phyloP scores from a whole-genome alignment of 2,329 filamentous ascomycete genomes.

The Rutstroemia sp. region DNA sequence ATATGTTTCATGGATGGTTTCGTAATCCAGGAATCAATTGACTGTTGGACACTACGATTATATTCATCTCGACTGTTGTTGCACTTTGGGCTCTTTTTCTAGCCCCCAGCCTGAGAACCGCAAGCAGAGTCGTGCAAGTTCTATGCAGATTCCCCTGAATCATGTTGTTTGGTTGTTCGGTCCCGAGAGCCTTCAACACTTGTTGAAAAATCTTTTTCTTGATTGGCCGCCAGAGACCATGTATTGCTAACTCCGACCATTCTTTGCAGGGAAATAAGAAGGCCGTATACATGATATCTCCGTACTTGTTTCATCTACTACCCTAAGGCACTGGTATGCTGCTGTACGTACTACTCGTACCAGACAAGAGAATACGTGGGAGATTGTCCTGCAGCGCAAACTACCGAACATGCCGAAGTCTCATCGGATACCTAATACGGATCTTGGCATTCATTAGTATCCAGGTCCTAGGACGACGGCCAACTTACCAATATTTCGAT shows the following conservation, averaged over 20 bases:
- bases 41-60: not conserved
- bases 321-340: not conserved
- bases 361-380: not conserved
- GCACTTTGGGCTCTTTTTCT: slow-evolving; percentile 8
- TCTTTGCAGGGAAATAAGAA: no score
- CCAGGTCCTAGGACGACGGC: no score
- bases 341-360: not conserved
- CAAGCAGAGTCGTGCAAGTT: not conserved
- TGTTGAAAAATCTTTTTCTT: not conserved
- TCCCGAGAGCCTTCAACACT: not conserved
- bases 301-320: not conserved
- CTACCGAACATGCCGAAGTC: not conserved
- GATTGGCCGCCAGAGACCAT: not conserved
- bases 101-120: not conserved
- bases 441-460: not conserved
- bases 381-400: not conserved
- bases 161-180: not conserved
- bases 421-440: not conserved
- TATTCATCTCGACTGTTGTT: slow-evolving; percentile 5
- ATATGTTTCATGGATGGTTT: not conserved
- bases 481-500: no score
- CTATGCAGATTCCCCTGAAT: not conserved
- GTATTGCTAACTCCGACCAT: not conserved
- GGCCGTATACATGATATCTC: no score
- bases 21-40: not conserved